Evolutionary conservation across 805 yeast genomes (phyloP), one percentile per base, ranked within the genome.

Genomic region (Candida manassasensis): DNA sequence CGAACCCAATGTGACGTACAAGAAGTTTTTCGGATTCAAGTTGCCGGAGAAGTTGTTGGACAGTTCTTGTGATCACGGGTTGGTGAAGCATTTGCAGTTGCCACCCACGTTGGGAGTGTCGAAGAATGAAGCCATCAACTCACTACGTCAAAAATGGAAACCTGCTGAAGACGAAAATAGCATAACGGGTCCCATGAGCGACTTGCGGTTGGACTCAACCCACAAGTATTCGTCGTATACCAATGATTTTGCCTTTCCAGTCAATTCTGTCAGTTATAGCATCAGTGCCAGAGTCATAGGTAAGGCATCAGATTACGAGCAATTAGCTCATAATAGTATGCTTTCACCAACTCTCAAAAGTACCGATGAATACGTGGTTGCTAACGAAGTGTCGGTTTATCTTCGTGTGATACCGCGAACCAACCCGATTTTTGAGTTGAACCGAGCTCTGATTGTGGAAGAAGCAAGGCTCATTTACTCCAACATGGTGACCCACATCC

Each of bases 21-120:
- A 65, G 43, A 63, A 62, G 42, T 65, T 63, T 41, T 66, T 65
- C 44, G 53, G 62, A 6, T 66, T 66, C 47, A 59, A 54, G 30
- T 34, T 66, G 10, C 71, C 71, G 0, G 61, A 55, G 36, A 57
- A 55, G 32, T 43, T 63, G 19, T 46, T 65, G 15, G 70, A 65
- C 30, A 51, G 57, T 39, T 33, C 49, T 9, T 65, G 71, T 48
- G 46, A 43, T 41, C 70, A 64, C 44, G 50, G 57, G 17, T 48
- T 62, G 14, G 57, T 57, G 8, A 57, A 60, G 32, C 71, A 65
- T 46, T 45, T 63, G 16, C 64, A 59, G 37, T 35, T 65, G 9
- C 65, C 65, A 0, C 65, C 66, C 4, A 55, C 65, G 3, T 36
- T 61, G 19, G 69, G 71, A 1, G 35, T 59, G 11, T 49, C 61